A percentile compares a stretch with the other conserved stretches of the same genome.
Evolutionary conservation across 2,329 filamentous ascomycete species (phyloP).

Genomic region (Apiospora arundinis): DNA sequence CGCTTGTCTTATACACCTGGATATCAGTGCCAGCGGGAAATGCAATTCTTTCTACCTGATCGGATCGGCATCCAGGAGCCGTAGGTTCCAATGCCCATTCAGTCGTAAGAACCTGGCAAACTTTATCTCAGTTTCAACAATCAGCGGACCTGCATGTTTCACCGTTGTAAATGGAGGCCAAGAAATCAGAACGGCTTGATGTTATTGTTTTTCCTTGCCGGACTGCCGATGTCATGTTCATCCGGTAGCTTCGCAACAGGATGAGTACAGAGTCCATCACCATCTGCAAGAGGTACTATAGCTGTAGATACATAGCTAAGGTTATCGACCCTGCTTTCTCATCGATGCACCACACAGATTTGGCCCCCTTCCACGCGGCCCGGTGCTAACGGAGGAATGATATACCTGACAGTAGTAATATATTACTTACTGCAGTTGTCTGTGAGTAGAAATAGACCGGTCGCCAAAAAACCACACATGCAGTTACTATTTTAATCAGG

Average conservation of each 20-base stretch:
- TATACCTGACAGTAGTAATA: background rate
- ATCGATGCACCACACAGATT: background rate
- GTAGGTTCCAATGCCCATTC: background rate
- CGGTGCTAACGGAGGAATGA: background rate
- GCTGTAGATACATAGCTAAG: background rate
- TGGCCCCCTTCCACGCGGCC: background rate
- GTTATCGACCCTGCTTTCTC: background rate
- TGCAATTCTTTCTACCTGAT: background rate
- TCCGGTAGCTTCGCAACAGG: background rate
- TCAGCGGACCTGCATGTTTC: background rate
- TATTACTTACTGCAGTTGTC: background rate
- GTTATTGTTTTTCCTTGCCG: background rate
- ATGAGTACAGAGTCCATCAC: background rate
- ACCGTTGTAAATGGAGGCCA: background rate
- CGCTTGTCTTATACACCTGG: background rate
- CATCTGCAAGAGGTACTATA: background rate
- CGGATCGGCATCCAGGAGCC: background rate
- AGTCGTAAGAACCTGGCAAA: background rate
- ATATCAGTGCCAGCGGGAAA: background rate
- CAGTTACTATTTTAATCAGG: background rate
- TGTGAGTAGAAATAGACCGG: background rate
- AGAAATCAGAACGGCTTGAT: background rate
- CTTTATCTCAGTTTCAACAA: background rate
- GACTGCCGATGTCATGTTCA: background rate
- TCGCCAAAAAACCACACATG: background rate